Base-by-base conservation (phyloP, 164 flowering plant genomes). In the Kingdonia uniflora region DNA sequence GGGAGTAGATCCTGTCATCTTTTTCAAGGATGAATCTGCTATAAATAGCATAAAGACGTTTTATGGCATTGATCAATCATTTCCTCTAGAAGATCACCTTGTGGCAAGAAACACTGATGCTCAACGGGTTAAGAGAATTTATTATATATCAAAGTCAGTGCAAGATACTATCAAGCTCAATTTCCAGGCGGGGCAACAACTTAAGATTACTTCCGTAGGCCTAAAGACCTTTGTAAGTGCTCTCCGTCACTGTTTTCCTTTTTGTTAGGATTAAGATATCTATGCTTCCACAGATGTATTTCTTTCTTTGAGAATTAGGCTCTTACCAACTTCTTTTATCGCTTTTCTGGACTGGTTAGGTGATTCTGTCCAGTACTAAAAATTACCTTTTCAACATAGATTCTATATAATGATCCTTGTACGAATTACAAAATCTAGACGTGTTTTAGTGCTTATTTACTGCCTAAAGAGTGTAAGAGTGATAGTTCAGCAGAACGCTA, bases 211-310 rank as follows among this genome's bases (percentile, higher is more conserved):
- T 43, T 81, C 97, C 0, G 63, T 94, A 14, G 99, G 96, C 52
- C 64, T 88, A 48, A 88, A 88, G 79, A 82, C 80, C 78, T 94
- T 94, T 82, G 99, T 94, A 79, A 92, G 99, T 80, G 38, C 40
- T 38, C 24, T 54, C 19, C 50, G n/a, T 23, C 22, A 16, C 33
- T 37, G 37, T 39, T 22, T 22, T 13, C 44, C 23, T 46, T 20
- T 19, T 33, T 42, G 6, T 17, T 19, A n/a, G 12, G 21, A 16
- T 44, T 10, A 44, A 19, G n/a, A 52, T 7, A 37, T 23, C 15
- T 26, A 13, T 49, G 37, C 38, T 0, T 21, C n/a, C 19, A n/a
- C n/a, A 29, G 35, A 29, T 8, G 8, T 29, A 29, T 29, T 29
- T 29, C 35, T 29, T 3, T 29, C 6, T 29, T 29, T 29, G 35